Base-by-base conservation (phyloP, 2,329 filamentous ascomycete species). In the Cladosporium halotolerans region DNA sequence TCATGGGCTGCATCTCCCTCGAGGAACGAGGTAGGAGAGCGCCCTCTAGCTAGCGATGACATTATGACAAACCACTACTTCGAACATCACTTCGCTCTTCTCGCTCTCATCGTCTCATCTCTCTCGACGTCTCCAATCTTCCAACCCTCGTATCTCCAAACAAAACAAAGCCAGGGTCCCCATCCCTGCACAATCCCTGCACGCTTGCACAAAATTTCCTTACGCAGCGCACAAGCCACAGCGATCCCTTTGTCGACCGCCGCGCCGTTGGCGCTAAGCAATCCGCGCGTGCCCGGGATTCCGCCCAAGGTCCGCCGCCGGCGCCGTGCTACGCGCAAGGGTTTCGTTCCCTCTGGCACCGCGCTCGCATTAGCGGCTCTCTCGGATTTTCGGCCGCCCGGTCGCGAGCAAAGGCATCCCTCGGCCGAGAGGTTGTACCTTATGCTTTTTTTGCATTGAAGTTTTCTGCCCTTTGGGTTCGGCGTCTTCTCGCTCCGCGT, bases 1-100 rank as follows among this genome's bases (percentile, higher is more conserved):
- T 28, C 23, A 28, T 28, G 39, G 47, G 39, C 34, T 43, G 47
- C 13, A 44, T 51, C 47, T 51, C 47, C 47, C 47, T 51, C 39
- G 16, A n/a, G 9, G 32, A 1, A 36, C 43, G 31, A 28, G 40
- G 47, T 44, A 36, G 8, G 40, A 44, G 40, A 44, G 19, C 40
- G 14, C 11, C 47, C 39, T 18, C 13, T 51, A 51, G 47, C 47
- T 43, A 43, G 31, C 40, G 47, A 51, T 51, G n/a, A 36, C 10
- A 39, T 39, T 14, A 39, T 39, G 36, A 39, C 39, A 44, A 40
- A 28, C 39, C 39, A 43, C 36, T 28, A 28, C 23, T 28, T 28
- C 23, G 23, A 28, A 28, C 23, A 28, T 36, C 34, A 36, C 5
- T 11, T 36, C 16, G 13, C 4, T 39, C n/a, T 39, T 39, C n/a